These are phyloP conservation scores for Ceraceosorus guamensis DNA, from an alignment of 1,284 basidiomycete genomes.

Conservation along the genomic window DNA sequence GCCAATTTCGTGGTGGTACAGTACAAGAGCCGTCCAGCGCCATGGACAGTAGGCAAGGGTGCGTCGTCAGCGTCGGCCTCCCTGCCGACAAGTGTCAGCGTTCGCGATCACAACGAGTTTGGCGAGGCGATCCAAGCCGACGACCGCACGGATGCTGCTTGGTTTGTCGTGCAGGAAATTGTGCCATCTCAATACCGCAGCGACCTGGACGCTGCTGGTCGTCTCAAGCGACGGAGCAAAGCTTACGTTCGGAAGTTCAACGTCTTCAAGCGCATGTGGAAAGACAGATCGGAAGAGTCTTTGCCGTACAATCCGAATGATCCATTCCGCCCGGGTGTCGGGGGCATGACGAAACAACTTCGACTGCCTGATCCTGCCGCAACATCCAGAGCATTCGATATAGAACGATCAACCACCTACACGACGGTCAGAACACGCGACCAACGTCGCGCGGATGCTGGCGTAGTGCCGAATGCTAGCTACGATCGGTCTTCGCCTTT, in stretches of 20 bases:
- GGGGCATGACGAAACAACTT: slow-evolving; percentile 30
- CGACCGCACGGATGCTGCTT: slow-evolving; percentile 30
- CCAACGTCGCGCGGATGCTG: not conserved
- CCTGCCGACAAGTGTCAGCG: slow-evolving; percentile 16
- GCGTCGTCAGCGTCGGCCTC: slow-evolving; percentile 16
- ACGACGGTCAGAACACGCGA: not conserved
- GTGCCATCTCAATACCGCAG: slow-evolving; percentile 41
- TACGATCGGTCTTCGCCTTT: too few relatives aligned
- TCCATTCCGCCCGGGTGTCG: slow-evolving; percentile 25
- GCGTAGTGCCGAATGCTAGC: not conserved
- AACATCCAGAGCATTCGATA: not conserved
- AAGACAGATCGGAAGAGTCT: slow-evolving; percentile 2
- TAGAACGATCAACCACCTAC: not conserved
- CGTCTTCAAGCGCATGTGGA: slow-evolving; percentile 19
- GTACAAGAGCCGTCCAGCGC: slow-evolving; percentile 28
- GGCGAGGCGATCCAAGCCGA: slow-evolving; percentile 16
- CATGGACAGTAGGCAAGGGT: too few relatives aligned
- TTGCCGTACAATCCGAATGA: slow-evolving; percentile 11
- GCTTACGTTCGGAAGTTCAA: slow-evolving; percentile 44
- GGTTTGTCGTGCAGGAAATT: slow-evolving; percentile 44
- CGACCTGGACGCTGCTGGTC: slow-evolving; percentile 26
- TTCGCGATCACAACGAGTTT: slow-evolving; percentile 17
- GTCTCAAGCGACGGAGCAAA: slow-evolving; percentile 19
- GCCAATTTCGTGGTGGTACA: slow-evolving; percentile 47
- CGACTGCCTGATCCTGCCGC: slow-evolving; percentile 12